Base-by-base conservation (phyloP, 1,139 yeast species). In the Yamadazyma kanchanaburiensis region DNA sequence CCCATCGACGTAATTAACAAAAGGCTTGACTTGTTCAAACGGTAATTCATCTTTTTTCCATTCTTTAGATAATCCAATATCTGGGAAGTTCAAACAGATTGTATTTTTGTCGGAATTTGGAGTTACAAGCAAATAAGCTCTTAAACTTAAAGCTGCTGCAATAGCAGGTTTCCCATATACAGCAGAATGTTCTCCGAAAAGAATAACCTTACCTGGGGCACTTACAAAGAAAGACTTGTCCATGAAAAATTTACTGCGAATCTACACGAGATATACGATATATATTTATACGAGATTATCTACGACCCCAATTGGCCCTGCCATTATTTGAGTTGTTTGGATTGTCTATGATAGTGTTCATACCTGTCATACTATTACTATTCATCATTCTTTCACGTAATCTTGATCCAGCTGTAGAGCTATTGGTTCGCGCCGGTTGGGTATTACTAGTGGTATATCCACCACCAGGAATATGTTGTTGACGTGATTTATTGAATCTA, bases 141-240 rank as follows among this genome's bases (percentile, higher is more conserved):
- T 67, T 33, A 87, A 64, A 15, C 88, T 80, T 14, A 87, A 69
- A 1, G 95, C 89, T 0, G 95, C 95, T 1, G 96, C 95, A 33
- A 87, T 84, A 15, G 95, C 95, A 1, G 95, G 94, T 59, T 85
- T 85, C 32, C 86, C 80, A 53, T 85, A 86, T 2, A 91, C 99
- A 3, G 94, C 97, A 2, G 97, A 86, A 52, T 91, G 99, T 52
- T 91, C 98, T 15, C 99, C 99, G 52, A 88, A 94, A 26, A 94
- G 71, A 45, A 91, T 94, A 24, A 88, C 95, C 53, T 94, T 91
- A 6, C 97, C 99, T 0, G 99, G 98, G 2, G 99, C 94, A 38
- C 96, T 85, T 3, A 87, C 86, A 34, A 77, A 61, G 54, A 88
- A 86, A 3, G 89, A 54, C 25, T 37, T 25, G 21, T 25, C 32